Evolutionary conservation across 1,284 basidiomycete species (phyloP).

Genomic region (Chondrostereum purpureum): DNA sequence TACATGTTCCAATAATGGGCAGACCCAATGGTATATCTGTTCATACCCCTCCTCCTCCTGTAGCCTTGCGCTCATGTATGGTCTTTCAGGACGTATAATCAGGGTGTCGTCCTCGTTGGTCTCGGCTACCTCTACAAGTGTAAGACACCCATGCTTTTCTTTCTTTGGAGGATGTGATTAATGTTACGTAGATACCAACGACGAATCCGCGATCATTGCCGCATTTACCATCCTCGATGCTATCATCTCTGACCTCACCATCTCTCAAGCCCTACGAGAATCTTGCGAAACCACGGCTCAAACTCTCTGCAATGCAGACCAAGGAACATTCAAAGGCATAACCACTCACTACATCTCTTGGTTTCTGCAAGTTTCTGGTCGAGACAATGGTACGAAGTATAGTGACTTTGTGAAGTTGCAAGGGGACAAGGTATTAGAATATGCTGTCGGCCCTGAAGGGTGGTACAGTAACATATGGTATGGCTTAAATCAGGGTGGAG

Average conservation of each 20-base stretch:
- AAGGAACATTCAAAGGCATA: slow-evolving; percentile 18
- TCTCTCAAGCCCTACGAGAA: slow-evolving; percentile 15
- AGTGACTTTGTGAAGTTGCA: slow-evolving; percentile 13
- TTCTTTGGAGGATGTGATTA: no score
- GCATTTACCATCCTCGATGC: slow-evolving; percentile 16
- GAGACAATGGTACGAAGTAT: slow-evolving; percentile 14
- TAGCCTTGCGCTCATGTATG: not conserved
- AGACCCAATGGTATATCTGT: slow-evolving; percentile 19
- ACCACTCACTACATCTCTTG: slow-evolving; percentile 15
- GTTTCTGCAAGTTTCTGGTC: slow-evolving; percentile 16
- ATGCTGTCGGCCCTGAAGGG: slow-evolving; percentile 9
- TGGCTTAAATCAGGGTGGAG: slow-evolving; percentile 5
- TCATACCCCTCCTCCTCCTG: slow-evolving; percentile 10
- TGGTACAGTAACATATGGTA: slow-evolving; percentile 14
- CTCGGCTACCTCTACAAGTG: slow-evolving; percentile 17
- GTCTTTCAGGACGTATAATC: slow-evolving; percentile 3
- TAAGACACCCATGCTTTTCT: slow-evolving; percentile 4
- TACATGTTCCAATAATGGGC: slow-evolving; percentile 15
- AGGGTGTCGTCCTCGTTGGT: slow-evolving; percentile 16
- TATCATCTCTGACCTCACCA: slow-evolving; percentile 13
- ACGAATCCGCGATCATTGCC: slow-evolving; percentile 12
- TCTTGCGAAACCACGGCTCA: slow-evolving; percentile 14
- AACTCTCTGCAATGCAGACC: slow-evolving; percentile 15
- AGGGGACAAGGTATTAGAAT: slow-evolving; percentile 13
- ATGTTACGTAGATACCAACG: slow-evolving; percentile 10